phyloP scores from a whole-genome alignment of 345 rosid genomes.

The Tarenaya hassleriana region DNA sequence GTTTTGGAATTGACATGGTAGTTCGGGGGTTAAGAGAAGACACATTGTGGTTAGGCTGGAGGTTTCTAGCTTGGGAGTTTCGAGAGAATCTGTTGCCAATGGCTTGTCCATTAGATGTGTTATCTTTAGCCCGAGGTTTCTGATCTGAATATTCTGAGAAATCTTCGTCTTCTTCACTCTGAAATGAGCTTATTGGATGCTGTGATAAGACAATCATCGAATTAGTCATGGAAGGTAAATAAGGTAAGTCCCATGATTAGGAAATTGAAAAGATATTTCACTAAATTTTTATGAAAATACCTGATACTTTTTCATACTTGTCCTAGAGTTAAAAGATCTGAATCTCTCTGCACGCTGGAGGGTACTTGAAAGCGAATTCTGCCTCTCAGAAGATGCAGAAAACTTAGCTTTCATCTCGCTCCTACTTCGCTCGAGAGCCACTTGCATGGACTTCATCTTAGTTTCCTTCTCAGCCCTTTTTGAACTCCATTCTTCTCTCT shows the following conservation, averaged over 20 bases:
- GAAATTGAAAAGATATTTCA: neutral
- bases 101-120: neutral
- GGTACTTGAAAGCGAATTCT: slow-evolving; percentile 39
- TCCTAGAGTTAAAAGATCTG: slow-evolving; percentile 45
- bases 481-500: slow-evolving; percentile 68
- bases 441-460: slow-evolving; percentile 75
- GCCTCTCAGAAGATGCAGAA: slow-evolving; percentile 35
- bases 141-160: slow-evolving; percentile 5
- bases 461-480: slow-evolving; percentile 59
- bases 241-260: too few relatives aligned
- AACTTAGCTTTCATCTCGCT: slow-evolving; percentile 70
- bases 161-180: slow-evolving; percentile 54
- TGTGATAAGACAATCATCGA: slow-evolving; percentile 35
- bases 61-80: slow-evolving; percentile 42
- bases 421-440: slow-evolving; percentile 60
- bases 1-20: slow-evolving; percentile 38
- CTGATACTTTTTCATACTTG: slow-evolving; percentile 39
- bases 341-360: slow-evolving; percentile 52
- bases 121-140: slow-evolving; percentile 7
- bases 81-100: slow-evolving; percentile 28
- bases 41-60: slow-evolving; percentile 37
- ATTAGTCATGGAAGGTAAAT: slow-evolving; percentile 36
- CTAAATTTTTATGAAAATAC: neutral
- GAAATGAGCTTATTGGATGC: slow-evolving; percentile 45
- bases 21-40: slow-evolving; percentile 44